Base-by-base conservation (phyloP, 495 filamentous ascomycete species). In the Podospora fimiseda region DNA sequence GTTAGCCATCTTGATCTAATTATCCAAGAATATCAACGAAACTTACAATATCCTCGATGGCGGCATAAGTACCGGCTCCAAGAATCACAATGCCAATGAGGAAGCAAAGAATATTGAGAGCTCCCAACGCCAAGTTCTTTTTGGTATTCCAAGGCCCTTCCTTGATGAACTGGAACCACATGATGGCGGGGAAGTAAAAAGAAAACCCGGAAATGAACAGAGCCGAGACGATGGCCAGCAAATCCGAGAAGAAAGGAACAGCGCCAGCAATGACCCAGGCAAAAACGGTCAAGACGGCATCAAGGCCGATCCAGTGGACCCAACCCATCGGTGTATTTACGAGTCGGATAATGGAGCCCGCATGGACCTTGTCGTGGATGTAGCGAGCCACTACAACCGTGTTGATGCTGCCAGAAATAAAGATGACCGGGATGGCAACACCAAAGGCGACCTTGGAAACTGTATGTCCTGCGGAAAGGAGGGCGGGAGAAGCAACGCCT, bases 381-480 rank as follows among this genome's bases (percentile, higher is more conserved):
- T 86, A 88, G 53, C 86, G 86, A 41, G 57, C 53, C 53, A 77
- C 57, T 21, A 83, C 79, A 1, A 74, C 76, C 24, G 76, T 78
- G 70, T 82, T 82, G 70, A 84, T 84, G 48, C 75, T 79, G 11
- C 81, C 81, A 20, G 77, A 80, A 76, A 65, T 86, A 66, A 88
- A 84, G 64, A 91, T 85, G 33, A 91, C 86, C 49, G 89, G 89
- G 14, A 89, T 74, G 24, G 88, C 88, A 53, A 94, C 74, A 15
- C 88, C 89, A 60, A 87, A 95, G 2, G 87, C 85, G 36, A 90
- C 66, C 66, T 88, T 89, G 52, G 80, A 77, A 14, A 91, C 63
- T 0, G 80, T 22, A 1, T 71, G 69, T 9, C 80, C 75, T 8
- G 85, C 81, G 0, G 83, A 83, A 14, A 82, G 76, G 0, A 92